Evolutionary conservation across 192 early-diverging fungal genomes (phyloP), one percentile per base, ranked within the genome.

Genomic region (Coemansia sp.): DNA sequence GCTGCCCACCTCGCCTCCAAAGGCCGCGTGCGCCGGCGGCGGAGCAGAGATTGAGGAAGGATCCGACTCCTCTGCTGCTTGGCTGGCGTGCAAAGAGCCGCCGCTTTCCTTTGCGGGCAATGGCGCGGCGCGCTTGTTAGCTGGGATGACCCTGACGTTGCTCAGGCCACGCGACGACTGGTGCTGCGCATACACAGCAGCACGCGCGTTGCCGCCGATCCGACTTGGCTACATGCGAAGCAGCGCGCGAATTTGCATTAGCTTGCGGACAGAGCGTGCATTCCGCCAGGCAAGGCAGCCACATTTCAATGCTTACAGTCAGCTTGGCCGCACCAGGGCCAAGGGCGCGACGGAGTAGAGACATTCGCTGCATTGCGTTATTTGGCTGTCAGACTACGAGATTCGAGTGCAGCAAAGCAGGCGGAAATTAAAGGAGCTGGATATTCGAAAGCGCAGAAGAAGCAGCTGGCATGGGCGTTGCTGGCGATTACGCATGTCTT

Each of bases 111-210:
- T 49, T 12, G n/a, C 46, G 46, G 46, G 24, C 24, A 10, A 2
- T 49, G 46, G 11, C 24, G 46, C 8, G 24, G 46, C 22, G 24
- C 46, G 46, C 46, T 27, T 49, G 14, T 25, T 36, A 17, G 15
- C 54, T 45, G 60, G 24, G 20, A 62, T n/a, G 25, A 62, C 43
- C 42, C 60, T 27, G 43, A 62, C 43, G 60, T 8, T 49, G 46
- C 46, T 49, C 46, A 25, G 24, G 2, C 46, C 24, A 49, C 46
- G 46, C 24, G 24, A 20, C 11, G n/a, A n/a, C n/a, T 49, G 46
- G 22, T 27, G 24, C 46, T 49, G 46, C 22, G 27, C 24, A 25
- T 24, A 49, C 22, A n/a, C n/a, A n/a, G 24, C 24, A 49, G 46
- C 27, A 3, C 46, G 46, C 11, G 22, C 46, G 2, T 11, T 11